Evolutionary conservation across 805 yeast species (phyloP).

Genomic region (Yarrowia yakushimensis): DNA sequence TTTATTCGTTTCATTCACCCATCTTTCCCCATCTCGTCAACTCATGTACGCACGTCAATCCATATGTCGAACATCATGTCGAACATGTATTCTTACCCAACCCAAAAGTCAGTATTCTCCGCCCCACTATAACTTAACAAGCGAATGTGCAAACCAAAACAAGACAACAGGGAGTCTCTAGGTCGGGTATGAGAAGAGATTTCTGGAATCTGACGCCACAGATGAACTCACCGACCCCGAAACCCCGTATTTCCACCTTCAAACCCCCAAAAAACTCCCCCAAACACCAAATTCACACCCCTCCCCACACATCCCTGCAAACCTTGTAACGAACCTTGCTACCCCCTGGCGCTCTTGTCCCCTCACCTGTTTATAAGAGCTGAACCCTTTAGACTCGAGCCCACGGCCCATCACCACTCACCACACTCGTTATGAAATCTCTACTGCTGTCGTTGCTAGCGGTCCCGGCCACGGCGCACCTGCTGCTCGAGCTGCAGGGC

Average conservation of each 20-base stretch:
- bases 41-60: no score
- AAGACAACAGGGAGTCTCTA: not conserved
- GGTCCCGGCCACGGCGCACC: conserved; percentile 17
- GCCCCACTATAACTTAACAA: conserved; percentile 20
- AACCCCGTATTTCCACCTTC: not conserved
- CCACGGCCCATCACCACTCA: not conserved
- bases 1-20: no score
- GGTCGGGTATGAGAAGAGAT: not conserved
- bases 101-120: conserved; percentile 7
- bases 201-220: not conserved
- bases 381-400: not conserved
- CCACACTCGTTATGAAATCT: conserved; percentile 16
- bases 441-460: conserved; percentile 13
- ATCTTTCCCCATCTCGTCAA: no score
- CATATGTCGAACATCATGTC: no score
- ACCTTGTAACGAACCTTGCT: conserved; percentile 5
- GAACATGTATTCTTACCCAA: not conserved
- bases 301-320: conserved; percentile 4
- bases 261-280: not conserved
- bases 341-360: not conserved
- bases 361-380: conserved; percentile 10
- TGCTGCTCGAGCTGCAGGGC: conserved; percentile 21
- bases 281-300: not conserved
- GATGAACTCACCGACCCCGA: not conserved
- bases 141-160: conserved; percentile 16